Percentiles rank a stretch among this genome's conserved stretches.
Conservation (phyloP, 768 basidiomycete genomes). For the Neoboletus magnificus region DNA sequence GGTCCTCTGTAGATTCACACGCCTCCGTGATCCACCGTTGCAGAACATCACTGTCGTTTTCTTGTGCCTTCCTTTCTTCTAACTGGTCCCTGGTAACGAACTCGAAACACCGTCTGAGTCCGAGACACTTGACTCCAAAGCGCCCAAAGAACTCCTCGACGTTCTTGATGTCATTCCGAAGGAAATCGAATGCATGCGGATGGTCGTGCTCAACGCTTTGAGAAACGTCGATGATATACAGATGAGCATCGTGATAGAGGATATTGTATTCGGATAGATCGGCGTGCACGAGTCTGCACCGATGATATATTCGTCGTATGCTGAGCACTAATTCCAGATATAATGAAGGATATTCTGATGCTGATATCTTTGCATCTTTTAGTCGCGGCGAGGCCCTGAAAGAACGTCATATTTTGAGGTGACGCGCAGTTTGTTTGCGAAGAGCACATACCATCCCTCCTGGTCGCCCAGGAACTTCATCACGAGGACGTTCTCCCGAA, state of each 20-base stretch:
- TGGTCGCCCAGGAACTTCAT: slow-evolving; percentile 88
- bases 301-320: slow-evolving; percentile 81
- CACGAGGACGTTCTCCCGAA: slow-evolving; percentile 93
- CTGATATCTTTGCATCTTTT: slow-evolving; percentile 75
- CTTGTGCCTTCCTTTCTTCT: slow-evolving; percentile 28
- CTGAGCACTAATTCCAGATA: slow-evolving; percentile 80
- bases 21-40: slow-evolving; percentile 48
- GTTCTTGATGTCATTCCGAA: slow-evolving; percentile 89
- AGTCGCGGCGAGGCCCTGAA: slow-evolving; percentile 86
- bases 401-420: background rate
- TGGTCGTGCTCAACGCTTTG: slow-evolving; percentile 99
- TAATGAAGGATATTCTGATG: slow-evolving; percentile 49
- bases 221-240: slow-evolving; percentile 96
- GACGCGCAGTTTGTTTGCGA: background rate
- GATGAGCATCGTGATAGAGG: slow-evolving; percentile 75
- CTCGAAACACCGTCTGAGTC: slow-evolving; percentile 81
- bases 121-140: slow-evolving; percentile 71
- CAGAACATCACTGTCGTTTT: slow-evolving; percentile 31
- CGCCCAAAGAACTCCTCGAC: slow-evolving; percentile 88
- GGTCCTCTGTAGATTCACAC: slow-evolving; percentile 19
- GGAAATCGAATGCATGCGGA: slow-evolving; percentile 93
- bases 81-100: slow-evolving; percentile 70
- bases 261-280: slow-evolving; percentile 99
- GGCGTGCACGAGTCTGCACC: slow-evolving; percentile 93
- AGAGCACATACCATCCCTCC: slow-evolving; percentile 68